Evolutionary conservation across 768 basidiomycete genomes (phyloP), one percentile per base, ranked within the genome.

Genomic region (Trametes gibbosa): DNA sequence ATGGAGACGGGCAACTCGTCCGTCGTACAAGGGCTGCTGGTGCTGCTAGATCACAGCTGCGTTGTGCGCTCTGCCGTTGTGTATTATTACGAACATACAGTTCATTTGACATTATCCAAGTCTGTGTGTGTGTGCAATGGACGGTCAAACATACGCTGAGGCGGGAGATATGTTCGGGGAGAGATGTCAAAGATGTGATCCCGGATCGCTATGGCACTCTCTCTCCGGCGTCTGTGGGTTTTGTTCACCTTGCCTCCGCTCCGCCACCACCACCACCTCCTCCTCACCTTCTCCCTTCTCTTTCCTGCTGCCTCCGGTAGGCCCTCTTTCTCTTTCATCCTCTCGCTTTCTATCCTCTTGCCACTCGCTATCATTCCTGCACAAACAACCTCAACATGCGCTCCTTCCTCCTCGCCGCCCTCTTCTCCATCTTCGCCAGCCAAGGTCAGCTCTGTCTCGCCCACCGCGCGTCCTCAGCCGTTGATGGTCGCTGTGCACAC

Each of bases 391-490:
- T 4, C 58, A 41, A 23, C 41, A 53, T 55, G 49, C 53, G 39
- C 35, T 56, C 69, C 27, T 9, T 65, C 56, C 63, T 68, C 62
- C 45, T 75, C 58, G 53, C 70, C 62, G 69, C 77, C 46, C 65
- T 81, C 54, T 64, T 72, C 53, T 72, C 73, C 65, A 77, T 86
- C 54, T 57, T 65, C 74, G 83, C 82, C 69, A 77, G 83, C 63
- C 84, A 78, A 83, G 84, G 87, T 85, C 65, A 43, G 65, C 53
- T 21, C 16, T 54, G n/a, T 9, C 3, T 2, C 35, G 14, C 24
- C 9, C 23, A 13, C n/a, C n/a, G n/a, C n/a, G n/a, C n/a, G n/a
- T n/a, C n/a, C n/a, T n/a, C n/a, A n/a, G n/a, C n/a, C n/a, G n/a
- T n/a, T 56, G 41, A 34, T 55, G n/a, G 39, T 34, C 39, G 32